Conservation (phyloP, 441 rosid genomes). For the Euphorbia celastroides region DNA sequence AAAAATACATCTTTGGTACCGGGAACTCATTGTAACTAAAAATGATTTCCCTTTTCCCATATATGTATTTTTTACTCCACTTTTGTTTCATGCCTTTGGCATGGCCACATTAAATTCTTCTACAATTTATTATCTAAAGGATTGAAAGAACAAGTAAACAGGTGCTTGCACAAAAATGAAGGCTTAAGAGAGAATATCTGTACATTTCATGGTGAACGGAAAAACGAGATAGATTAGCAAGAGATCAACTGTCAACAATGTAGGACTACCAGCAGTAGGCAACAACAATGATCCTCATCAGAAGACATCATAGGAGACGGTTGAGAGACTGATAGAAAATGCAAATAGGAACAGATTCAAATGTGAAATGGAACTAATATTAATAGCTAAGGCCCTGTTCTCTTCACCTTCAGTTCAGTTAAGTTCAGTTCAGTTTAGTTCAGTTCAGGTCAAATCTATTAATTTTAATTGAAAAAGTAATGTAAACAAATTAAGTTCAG, state of each 20-base stretch:
- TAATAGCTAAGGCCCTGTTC: too few species aligned
- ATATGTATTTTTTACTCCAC: background rate
- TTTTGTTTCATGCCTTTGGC: background rate
- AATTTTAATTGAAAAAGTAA: too few species aligned
- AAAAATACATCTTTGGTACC: too few species aligned
- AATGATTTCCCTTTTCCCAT: background rate
- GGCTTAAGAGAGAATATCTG: background rate
- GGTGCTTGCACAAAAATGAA: constrained; percentile 1
- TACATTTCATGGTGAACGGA: background rate
- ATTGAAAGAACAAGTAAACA: background rate
- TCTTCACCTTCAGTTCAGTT: too few species aligned
- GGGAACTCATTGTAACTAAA: too few species aligned
- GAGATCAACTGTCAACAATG: background rate
- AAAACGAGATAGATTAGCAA: background rate
- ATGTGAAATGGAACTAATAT: too few species aligned
- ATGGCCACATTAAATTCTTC: too few species aligned
- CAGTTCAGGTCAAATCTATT: too few species aligned
- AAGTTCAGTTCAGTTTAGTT: too few species aligned
- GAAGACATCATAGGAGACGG: background rate
- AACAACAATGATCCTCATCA: background rate
- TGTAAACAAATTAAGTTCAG: background rate
- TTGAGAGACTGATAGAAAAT: background rate
- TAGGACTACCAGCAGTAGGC: background rate
- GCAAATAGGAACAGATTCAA: too few species aligned
- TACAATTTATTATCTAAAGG: background rate